Base-by-base conservation (phyloP, 129 eudicot genomes). In the Flaveria linearis region DNA sequence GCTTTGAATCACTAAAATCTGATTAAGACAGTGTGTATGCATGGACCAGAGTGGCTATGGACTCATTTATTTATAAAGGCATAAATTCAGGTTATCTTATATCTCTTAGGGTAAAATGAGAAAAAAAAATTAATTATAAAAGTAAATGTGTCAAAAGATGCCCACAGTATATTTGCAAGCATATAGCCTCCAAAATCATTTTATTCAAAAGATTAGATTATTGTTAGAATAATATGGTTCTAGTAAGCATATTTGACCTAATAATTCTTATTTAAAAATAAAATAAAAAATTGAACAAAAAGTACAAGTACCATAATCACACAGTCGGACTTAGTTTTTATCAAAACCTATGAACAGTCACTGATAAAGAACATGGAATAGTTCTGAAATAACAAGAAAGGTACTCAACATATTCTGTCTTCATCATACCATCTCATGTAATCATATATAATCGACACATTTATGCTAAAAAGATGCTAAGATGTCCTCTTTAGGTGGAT, bases 361-460 rank as follows among this genome's bases (percentile, higher is more conserved):
- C n/a, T 25, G 15, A 25, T 7, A 66, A 69, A 69, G 58, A 57
- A n/a, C n/a, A n/a, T n/a, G n/a, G 42, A 23, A 73, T 14, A 41
- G 47, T 58, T 42, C 43, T 74, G 60, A 60, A 47, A 51, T 22
- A 74, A 60, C 78, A 74, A 74, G 57, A 73, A 74, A 58, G 18
- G 26, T 25, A 43, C 45, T 74, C 62, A 58, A 56, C 28, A 74
- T 58, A 74, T 42, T 57, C 18, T 33, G 56, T 56, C 57, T 73
- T 73, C 56, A 39, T 41, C 56, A 56, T 39, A 50, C 41, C 15
- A 12, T 0, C 72, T 46, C 33, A 73, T 12, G 22, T 18, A 25
- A 41, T 60, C n/a, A 49, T 14, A 49, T 14, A 17, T 49, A 14
- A 49, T 49, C 16, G 10, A 60, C 10, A 39, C 45, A 2, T 23